Percentiles rank a stretch among this genome's conserved stretches.
Conservation (phyloP, 176 grass and related monocot species). For the Oryza australiensis region DNA sequence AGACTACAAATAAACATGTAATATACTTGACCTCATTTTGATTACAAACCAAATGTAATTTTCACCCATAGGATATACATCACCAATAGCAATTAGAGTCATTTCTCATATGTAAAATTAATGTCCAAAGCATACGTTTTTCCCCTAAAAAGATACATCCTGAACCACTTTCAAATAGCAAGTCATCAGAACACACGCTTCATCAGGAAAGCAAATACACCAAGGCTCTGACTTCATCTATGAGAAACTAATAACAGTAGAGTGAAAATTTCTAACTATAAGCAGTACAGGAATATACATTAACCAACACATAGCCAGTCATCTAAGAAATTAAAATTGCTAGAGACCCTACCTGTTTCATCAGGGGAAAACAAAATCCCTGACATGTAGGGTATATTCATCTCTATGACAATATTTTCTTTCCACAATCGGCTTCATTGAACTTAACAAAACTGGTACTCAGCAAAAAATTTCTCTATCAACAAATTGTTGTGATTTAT, state of each 20-base stretch:
- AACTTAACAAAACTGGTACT: conserved; percentile 24
- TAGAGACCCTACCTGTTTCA: background rate
- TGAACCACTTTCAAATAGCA: background rate
- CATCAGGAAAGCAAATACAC: background rate
- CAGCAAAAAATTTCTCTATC: background rate
- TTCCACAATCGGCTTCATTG: conserved; percentile 22
- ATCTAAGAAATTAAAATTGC: conserved; percentile 8
- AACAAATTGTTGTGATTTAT: background rate
- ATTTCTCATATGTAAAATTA: background rate
- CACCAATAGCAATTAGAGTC: background rate
- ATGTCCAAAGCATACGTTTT: background rate
- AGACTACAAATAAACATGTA: background rate
- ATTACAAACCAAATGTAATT: background rate
- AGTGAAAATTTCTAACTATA: background rate
- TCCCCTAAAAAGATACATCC: background rate
- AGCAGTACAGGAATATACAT: conserved; percentile 24
- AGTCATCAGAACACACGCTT: background rate
- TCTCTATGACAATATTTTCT: conserved; percentile 6
- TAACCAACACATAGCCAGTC: conserved; percentile 5
- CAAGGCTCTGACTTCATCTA: background rate
- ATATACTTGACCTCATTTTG: background rate
- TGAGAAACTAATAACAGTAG: background rate
- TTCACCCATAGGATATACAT: background rate
- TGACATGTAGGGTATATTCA: background rate
- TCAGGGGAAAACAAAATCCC: background rate